phyloP scores from a whole-genome alignment of 306 rosid species.

The Vigna mungo region DNA sequence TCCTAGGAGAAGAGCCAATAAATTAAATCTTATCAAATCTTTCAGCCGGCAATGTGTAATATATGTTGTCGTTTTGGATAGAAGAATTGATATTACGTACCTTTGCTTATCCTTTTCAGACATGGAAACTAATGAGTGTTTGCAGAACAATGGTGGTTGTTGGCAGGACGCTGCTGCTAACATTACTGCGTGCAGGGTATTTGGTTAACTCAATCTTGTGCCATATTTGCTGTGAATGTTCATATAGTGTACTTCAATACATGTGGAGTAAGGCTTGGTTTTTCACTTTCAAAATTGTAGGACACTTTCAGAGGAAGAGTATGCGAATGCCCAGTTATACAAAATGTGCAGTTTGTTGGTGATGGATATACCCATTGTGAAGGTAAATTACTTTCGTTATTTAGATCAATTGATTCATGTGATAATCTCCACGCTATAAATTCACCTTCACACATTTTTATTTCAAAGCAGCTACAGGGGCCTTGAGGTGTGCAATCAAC shows the following conservation, averaged over 20 bases:
- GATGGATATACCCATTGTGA: constrained; percentile 92
- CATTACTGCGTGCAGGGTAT: constrained; percentile 93
- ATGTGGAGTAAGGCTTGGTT: constrained; percentile 15
- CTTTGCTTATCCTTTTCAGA: constrained; percentile 56
- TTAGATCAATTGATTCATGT: constrained; percentile 7
- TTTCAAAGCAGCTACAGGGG: constrained; percentile 68
- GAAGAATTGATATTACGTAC: constrained; percentile 9
- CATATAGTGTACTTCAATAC: not conserved
- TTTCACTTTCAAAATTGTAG: constrained; percentile 47
- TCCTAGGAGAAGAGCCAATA: constrained; percentile 7
- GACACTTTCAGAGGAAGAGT: constrained; percentile 96
- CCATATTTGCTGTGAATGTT: constrained; percentile 21
- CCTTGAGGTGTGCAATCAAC: constrained; percentile 79
- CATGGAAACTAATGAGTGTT: constrained; percentile 87
- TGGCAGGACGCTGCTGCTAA: constrained; percentile 85
- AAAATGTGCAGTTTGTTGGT: constrained; percentile 81
- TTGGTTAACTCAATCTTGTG: constrained; percentile 26
- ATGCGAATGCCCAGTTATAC: constrained; percentile 90
- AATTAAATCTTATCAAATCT: not conserved
- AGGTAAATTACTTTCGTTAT: constrained; percentile 58
- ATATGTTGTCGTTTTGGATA: constrained; percentile 16
- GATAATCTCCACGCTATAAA: constrained; percentile 11
- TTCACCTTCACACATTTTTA: not conserved
- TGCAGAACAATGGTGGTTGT: constrained; percentile 91
- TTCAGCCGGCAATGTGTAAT: not conserved